A percentile compares a stretch with the other conserved stretches of the same genome.
Evolutionary conservation across 352 stramenopile genomes (phyloP).

Genomic region (Phytophthora fragariae): DNA sequence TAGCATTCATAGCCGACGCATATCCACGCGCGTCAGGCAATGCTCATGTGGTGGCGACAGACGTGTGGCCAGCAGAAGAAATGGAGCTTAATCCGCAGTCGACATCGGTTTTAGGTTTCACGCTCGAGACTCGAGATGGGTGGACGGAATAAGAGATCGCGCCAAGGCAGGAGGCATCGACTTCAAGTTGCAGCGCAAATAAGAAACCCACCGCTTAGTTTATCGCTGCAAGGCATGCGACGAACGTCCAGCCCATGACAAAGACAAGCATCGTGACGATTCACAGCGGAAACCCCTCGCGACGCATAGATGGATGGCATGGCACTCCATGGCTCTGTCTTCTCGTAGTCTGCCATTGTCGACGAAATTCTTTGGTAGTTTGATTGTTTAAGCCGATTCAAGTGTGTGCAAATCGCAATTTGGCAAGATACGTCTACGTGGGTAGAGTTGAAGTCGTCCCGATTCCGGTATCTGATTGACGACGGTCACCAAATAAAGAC

Average conservation of each 20-base stretch:
- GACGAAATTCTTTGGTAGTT: slow-evolving; percentile 4
- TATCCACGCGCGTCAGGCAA: background rate
- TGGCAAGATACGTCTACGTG: too few species aligned
- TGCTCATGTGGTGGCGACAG: background rate
- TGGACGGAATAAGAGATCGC: slow-evolving; percentile 1
- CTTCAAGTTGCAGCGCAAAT: background rate
- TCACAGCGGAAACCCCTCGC: background rate
- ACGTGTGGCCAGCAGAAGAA: background rate
- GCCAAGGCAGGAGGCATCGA: background rate
- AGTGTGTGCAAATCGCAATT: too few species aligned
- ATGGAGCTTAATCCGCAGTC: background rate
- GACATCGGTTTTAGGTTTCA: background rate
- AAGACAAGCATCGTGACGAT: slow-evolving; percentile 6
- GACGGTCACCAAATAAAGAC: too few species aligned
- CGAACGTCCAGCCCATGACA: background rate
- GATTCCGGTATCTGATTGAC: too few species aligned
- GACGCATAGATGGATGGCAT: background rate
- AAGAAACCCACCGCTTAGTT: too few species aligned
- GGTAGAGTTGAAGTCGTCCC: too few species aligned
- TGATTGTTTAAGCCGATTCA: background rate
- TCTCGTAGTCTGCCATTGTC: background rate
- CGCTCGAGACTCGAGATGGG: background rate
- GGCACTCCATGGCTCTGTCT: too few species aligned
- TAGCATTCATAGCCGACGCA: background rate
- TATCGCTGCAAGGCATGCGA: background rate